These are phyloP conservation scores for Neospora caninum DNA, from an alignment of 169 alveolate species.

Conservation along the genomic window DNA sequence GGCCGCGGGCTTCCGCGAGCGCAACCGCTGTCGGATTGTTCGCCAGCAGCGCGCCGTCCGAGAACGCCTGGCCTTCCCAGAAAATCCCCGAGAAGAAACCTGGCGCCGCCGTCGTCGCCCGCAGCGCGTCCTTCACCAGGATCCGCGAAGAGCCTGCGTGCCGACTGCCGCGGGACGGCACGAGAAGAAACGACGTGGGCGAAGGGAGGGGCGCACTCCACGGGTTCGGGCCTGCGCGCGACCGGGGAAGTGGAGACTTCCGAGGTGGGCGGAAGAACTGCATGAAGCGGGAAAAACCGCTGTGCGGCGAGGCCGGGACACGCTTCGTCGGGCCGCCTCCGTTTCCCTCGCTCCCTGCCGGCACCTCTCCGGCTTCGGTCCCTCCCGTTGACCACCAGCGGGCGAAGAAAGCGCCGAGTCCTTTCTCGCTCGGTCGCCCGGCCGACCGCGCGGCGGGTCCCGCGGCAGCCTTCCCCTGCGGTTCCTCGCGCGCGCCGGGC, in stretches of 20 bases:
- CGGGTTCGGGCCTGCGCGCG: too few relatives aligned
- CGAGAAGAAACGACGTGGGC: conserved; percentile 19
- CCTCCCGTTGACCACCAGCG: not conserved
- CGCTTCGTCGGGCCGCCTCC: too few relatives aligned
- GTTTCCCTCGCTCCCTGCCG: not conserved
- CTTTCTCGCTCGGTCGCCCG: not conserved
- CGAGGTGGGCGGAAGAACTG: too few relatives aligned
- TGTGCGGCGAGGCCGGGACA: too few relatives aligned
- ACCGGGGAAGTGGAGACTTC: too few relatives aligned
- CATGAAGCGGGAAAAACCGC: not conserved
- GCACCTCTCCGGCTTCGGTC: not conserved
- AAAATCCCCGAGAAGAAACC: conserved; percentile 82
- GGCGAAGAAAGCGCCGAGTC: not conserved
- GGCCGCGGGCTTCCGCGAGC: conserved; percentile 79
- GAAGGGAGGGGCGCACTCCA: not conserved
- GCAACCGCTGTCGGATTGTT: conserved; percentile 88
- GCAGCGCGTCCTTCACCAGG: conserved; percentile 77
- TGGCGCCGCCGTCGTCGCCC: conserved; percentile 91
- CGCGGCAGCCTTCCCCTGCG: not conserved
- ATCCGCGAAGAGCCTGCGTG: conserved; percentile 75
- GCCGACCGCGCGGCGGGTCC: not conserved
- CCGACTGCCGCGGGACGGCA: conserved; percentile 35
- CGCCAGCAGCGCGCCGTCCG: conserved; percentile 87
- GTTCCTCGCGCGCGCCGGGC: not conserved
- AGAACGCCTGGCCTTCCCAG: conserved; percentile 77